Conservation (phyloP, 768 basidiomycete genomes). For the Zangia roseola region DNA sequence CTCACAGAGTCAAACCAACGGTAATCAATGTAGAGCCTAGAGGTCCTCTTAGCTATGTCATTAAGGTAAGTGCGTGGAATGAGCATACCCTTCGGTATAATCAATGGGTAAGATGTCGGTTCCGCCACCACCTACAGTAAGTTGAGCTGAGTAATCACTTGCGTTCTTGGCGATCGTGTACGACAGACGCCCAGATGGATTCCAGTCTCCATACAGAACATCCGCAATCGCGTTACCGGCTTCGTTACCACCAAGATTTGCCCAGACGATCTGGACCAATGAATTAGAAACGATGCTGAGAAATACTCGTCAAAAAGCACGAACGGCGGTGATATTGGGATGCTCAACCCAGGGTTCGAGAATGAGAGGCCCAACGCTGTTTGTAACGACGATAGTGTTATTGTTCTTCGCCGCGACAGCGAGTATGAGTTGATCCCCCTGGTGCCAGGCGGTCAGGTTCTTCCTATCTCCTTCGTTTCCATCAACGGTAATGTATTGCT, state of each 20-base stretch:
- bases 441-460: conserved; percentile 41
- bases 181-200: conserved; percentile 71
- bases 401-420: conserved; percentile 64
- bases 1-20: conserved; percentile 66
- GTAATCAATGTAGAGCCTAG: conserved; percentile 66
- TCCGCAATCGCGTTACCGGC: conserved; percentile 77
- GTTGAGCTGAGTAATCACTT: conserved; percentile 50
- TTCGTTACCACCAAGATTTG: conserved; percentile 68
- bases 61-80: not conserved
- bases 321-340: conserved; percentile 68
- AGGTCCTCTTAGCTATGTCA: not conserved
- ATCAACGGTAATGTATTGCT: conserved; percentile 56
- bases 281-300: conserved; percentile 2
- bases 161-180: conserved; percentile 67
- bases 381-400: conserved; percentile 79
- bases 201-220: conserved; percentile 72
- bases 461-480: conserved; percentile 44
- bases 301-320: conserved; percentile 37
- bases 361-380: conserved; percentile 72
- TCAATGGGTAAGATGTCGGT: conserved; percentile 45
- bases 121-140: conserved; percentile 25
- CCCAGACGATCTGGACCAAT: conserved; percentile 42
- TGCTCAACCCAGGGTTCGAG: conserved; percentile 73
- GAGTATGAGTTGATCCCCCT: conserved; percentile 41
- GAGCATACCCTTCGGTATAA: conserved; percentile 53